phyloP scores from a whole-genome alignment of 2,329 filamentous ascomycete genomes.

The Fusarium setosum region DNA sequence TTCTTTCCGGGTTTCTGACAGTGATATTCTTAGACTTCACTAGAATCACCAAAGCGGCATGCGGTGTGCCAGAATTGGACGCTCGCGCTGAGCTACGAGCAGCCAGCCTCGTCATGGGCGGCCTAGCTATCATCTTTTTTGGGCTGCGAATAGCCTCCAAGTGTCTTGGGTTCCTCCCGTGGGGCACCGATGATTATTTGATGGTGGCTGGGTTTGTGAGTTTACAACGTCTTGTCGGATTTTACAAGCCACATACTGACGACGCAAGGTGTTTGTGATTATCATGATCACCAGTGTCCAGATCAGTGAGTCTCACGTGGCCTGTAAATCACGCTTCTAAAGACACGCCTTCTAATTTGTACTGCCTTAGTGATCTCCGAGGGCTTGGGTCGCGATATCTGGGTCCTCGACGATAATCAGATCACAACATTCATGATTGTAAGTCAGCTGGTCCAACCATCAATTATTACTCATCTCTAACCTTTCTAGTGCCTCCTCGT shows the following conservation, averaged over 20 bases:
- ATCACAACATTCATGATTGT: not conserved
- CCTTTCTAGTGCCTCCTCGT: not conserved
- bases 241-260: too few relatives aligned
- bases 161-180: not conserved
- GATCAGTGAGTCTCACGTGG: not conserved
- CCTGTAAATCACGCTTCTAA: too few relatives aligned
- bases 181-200: conserved; percentile 2
- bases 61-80: not conserved
- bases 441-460: accelerated
- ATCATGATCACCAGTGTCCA: too few relatives aligned
- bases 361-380: not conserved
- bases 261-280: too few relatives aligned
- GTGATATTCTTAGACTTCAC: not conserved
- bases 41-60: not conserved
- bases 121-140: not conserved
- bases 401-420: not conserved
- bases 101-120: not conserved
- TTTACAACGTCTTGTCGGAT: not conserved
- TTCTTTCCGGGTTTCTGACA: too few relatives aligned
- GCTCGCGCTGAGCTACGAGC: not conserved
- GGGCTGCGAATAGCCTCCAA: not conserved
- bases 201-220: not conserved
- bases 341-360: too few relatives aligned
- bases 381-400: not conserved
- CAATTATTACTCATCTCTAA: accelerated